Evolutionary conservation across 129 eudicot genomes (phyloP).

Genomic region (Artemisia annua): DNA sequence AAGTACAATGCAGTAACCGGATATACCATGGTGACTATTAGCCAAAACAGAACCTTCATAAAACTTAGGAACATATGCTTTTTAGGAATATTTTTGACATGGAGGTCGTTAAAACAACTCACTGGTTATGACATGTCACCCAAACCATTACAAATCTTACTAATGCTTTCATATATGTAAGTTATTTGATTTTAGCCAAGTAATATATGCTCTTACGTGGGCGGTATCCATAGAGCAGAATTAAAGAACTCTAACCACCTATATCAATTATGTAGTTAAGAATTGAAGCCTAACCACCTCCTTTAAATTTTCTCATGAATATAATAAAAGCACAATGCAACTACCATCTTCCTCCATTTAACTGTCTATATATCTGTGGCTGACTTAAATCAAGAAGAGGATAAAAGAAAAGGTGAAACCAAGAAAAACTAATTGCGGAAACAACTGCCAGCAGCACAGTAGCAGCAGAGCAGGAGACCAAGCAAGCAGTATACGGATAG

Average conservation of each 20-base stretch:
- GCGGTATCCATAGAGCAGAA: constrained; percentile 3
- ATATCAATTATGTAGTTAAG: constrained; percentile 26
- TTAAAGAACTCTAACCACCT: constrained; percentile 33
- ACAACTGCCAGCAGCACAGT: neutral
- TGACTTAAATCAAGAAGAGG: constrained; percentile 10
- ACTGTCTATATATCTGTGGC: constrained; percentile 18
- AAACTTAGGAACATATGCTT: neutral
- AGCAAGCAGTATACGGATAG: constrained; percentile 22
- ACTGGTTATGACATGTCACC: too few relatives aligned
- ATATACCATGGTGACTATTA: too few relatives aligned
- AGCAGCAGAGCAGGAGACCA: neutral
- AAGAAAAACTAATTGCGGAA: constrained; percentile 14
- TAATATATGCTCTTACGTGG: neutral
- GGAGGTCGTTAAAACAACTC: too few relatives aligned
- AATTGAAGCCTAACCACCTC: constrained; percentile 24
- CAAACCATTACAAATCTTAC: neutral
- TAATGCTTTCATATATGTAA: neutral
- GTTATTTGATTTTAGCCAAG: neutral
- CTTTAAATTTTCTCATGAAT: constrained; percentile 27
- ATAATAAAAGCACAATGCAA: constrained; percentile 32
- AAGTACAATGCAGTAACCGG: neutral
- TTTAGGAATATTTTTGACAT: too few relatives aligned
- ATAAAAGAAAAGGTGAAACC: constrained; percentile 15
- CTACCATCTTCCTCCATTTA: constrained; percentile 39
- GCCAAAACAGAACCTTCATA: too few relatives aligned